Percentiles rank a stretch among this genome's conserved stretches.
Conservation (phyloP, 768 basidiomycete species). For the Trametes coccinea region DNA sequence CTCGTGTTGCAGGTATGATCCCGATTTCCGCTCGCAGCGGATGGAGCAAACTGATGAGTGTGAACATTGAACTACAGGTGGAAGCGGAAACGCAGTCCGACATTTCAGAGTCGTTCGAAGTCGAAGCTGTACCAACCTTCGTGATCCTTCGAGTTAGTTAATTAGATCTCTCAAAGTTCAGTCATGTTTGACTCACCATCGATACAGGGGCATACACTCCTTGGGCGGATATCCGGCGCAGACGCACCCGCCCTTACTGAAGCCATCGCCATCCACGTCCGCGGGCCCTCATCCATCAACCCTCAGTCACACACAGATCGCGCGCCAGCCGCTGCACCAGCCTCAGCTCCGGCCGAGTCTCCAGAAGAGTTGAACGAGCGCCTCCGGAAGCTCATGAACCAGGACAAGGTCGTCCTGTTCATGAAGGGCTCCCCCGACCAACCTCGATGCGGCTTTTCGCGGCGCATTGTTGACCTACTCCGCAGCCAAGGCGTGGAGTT, state of each 20-base stretch:
- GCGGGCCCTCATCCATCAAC: conserved; percentile 29
- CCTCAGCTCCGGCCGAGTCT: conserved; percentile 42
- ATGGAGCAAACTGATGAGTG: not conserved
- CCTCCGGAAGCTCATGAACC: conserved; percentile 72
- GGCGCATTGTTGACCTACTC: conserved; percentile 54
- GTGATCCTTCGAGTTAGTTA: conserved; percentile 72
- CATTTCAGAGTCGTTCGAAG: conserved; percentile 89
- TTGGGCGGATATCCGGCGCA: conserved; percentile 77
- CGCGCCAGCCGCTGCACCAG: conserved; percentile 33
- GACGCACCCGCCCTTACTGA: conserved; percentile 67
- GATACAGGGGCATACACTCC: conserved; percentile 81
- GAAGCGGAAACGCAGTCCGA: conserved; percentile 81
- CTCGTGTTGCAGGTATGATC: conserved; percentile 71
- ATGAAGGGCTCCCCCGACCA: conserved; percentile 64
- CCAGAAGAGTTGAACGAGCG: conserved; percentile 66
- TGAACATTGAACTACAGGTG: conserved; percentile 46
- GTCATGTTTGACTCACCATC: not conserved
- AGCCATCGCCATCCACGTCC: conserved; percentile 59
- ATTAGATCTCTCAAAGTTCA: not conserved
- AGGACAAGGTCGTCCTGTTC: conserved; percentile 60
- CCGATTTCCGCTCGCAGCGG: not conserved
- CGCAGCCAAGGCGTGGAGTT: conserved; percentile 50
- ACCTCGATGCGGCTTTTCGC: conserved; percentile 65
- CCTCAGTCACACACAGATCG: conserved; percentile 54
- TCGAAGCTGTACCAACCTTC: conserved; percentile 86